Evolutionary conservation across 1,284 basidiomycete genomes (phyloP), one percentile per base, ranked within the genome.

Genomic region (Microbotryum violaceum): DNA sequence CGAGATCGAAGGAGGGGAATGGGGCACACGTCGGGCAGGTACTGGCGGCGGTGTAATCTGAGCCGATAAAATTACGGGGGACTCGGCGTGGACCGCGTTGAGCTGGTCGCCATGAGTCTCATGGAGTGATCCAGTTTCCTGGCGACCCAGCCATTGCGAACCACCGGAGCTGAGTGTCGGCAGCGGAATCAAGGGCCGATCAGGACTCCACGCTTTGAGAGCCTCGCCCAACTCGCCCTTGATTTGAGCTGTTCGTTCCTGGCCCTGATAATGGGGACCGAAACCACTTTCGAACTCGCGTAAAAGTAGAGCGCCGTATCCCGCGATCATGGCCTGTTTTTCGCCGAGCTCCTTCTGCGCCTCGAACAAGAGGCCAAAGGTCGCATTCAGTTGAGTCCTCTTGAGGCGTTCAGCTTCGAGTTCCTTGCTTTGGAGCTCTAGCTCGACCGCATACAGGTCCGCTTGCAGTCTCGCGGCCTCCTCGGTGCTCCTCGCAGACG

Each of bases 271-370:
- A 14, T 65, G 54, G 16, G 49, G 37, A 18, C 62, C 64, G 23
- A 64, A n/a, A 2, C 65, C 64, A n/a, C 56, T 56, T 23, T 72
- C 64, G 55, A 71, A 65, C 14, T 63, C 64, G 37, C 66, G 62
- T 8, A 71, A 31, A 20, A 73, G 60, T 10, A 69, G 49, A 46
- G 67, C 66, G 25, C 72, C 72, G 53, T 70, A 72, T 44, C 64
- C 60, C 7, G 57, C 62, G 37, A 73, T 54, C 55, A 73, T 62
- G 25, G 66, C 66, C n/a, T 65, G 51, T 58, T 73, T 73, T 56
- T 73, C 72, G 20, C 69, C 72, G 12, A 71, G 56, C 25, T 70
- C 70, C 23, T 63, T 56, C 49, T 71, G 57, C 14, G 69, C 70
- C 23, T 57, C 47, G 37, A 72, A 71, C 54, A 71, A 68, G 18